phyloP scores from a whole-genome alignment of 2,329 filamentous ascomycete genomes.

The Aureobasidium sp. region DNA sequence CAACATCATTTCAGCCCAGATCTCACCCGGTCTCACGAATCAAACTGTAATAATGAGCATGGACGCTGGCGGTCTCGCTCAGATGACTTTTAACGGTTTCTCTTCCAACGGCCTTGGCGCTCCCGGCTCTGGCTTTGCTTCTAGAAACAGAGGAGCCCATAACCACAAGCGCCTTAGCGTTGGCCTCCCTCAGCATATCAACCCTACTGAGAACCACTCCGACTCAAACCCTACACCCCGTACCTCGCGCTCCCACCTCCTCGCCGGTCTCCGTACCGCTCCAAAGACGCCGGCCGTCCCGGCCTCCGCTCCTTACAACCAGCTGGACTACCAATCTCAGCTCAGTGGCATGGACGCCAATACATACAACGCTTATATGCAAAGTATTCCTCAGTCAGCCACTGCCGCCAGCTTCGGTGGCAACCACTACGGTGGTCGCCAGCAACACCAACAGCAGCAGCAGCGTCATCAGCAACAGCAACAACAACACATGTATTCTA shows the following conservation, averaged over 20 bases:
- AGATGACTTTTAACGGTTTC: constrained; percentile 84
- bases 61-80: constrained; percentile 98
- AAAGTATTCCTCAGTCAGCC: constrained; percentile 50
- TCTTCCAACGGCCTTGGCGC: constrained; percentile 63
- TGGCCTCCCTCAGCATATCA: constrained; percentile 63
- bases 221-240: constrained; percentile 71
- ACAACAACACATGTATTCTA: constrained; percentile 53
- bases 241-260: constrained; percentile 76
- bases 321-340: constrained; percentile 42
- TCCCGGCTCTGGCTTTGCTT: constrained; percentile 73
- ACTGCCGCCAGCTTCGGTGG: constrained; percentile 42
- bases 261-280: constrained; percentile 86
- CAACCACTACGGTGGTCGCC: constrained; percentile 38
- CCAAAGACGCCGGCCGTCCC: constrained; percentile 75
- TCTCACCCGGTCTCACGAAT: constrained; percentile 15
- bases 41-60: constrained; percentile 44
- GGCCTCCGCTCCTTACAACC: constrained; percentile 53
- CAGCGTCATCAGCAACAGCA: constrained; percentile 36
- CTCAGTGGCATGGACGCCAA: constrained; percentile 37
- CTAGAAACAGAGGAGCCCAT: constrained; percentile 68
- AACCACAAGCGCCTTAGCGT: constrained; percentile 82
- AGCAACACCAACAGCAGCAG: constrained; percentile 33
- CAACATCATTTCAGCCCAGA: constrained; percentile 8
- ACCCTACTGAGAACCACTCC: constrained; percentile 58
- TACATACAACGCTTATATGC: constrained; percentile 35